phyloP scores from a whole-genome alignment of 2,329 filamentous ascomycete species.

The Diaporthe vaccinii region DNA sequence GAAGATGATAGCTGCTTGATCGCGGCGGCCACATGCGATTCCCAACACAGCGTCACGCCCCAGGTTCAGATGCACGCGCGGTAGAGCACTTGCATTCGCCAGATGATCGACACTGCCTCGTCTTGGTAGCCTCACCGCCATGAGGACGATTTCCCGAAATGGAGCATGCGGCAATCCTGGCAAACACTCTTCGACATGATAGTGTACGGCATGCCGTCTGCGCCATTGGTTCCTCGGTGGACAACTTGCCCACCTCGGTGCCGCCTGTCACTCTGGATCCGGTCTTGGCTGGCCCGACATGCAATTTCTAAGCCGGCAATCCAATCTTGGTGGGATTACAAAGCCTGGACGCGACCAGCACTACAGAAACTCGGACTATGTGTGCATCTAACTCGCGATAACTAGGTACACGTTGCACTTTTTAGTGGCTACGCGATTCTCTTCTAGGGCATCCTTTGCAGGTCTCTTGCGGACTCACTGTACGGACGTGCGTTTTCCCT shows the following conservation, averaged over 20 bases:
- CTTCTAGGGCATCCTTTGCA: not conserved
- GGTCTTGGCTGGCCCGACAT: not conserved
- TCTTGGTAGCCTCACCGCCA: conserved; percentile 32
- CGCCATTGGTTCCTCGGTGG: not conserved
- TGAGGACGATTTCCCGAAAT: not conserved
- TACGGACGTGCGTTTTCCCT: not conserved
- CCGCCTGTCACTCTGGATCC: not conserved
- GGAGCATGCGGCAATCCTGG: not conserved
- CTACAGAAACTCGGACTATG: not conserved
- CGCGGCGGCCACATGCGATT: conserved; percentile 9
- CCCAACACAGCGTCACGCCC: conserved; percentile 16
- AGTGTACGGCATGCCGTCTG: not conserved
- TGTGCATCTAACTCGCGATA: not conserved
- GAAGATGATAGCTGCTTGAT: conserved; percentile 9
- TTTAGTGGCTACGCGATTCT: not conserved
- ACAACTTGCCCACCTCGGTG: not conserved
- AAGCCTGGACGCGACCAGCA: not conserved
- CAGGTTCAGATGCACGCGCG: not conserved
- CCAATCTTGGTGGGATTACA: conserved; percentile 21
- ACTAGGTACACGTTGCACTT: conserved; percentile 11
- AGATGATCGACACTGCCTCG: conserved; percentile 16
- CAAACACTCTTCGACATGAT: not conserved
- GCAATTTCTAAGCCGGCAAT: conserved; percentile 34
- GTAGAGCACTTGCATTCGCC: conserved; percentile 10
- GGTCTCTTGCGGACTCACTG: not conserved